phyloP scores from a whole-genome alignment of 106 monocot genomes.

The Dioscorea alata region DNA sequence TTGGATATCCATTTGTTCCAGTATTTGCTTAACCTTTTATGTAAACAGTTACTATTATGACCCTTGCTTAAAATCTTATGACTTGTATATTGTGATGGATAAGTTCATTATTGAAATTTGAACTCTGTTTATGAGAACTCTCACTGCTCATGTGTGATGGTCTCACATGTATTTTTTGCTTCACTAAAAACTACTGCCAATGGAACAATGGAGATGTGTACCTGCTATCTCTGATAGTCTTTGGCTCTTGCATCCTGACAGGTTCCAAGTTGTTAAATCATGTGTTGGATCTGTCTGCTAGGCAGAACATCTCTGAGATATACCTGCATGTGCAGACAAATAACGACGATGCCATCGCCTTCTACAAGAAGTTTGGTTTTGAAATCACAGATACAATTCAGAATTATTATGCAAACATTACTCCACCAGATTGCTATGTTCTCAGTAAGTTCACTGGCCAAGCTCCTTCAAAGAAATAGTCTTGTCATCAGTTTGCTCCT shows the following conservation, averaged over 20 bases:
- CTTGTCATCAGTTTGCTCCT: not conserved
- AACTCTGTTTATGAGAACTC: not conserved
- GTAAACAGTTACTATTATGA: too few species aligned
- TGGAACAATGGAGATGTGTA: too few species aligned
- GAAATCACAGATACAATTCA: constrained; percentile 82
- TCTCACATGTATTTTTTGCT: not conserved
- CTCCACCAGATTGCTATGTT: constrained; percentile 93
- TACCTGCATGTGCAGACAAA: constrained; percentile 97
- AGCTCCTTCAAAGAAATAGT: constrained; percentile 59
- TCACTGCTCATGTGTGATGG: not conserved
- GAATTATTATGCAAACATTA: constrained; percentile 86
- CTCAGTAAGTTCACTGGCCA: constrained; percentile 50
- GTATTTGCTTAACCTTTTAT: too few species aligned
- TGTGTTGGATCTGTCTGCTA: constrained; percentile 60
- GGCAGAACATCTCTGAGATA: constrained; percentile 80
- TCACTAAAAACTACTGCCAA: not conserved
- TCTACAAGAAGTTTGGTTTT: constrained; percentile 96
- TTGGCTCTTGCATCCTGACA: constrained; percentile 21
- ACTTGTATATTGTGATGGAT: too few species aligned
- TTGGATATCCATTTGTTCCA: too few species aligned
- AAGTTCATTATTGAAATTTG: not conserved
- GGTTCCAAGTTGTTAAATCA: constrained; percentile 77
- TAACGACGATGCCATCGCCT: constrained; percentile 83
- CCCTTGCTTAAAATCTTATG: too few species aligned
- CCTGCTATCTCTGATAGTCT: not conserved